Evolutionary conservation across 2,329 filamentous ascomycete species (phyloP).

Genomic region (Epichloe typhina): DNA sequence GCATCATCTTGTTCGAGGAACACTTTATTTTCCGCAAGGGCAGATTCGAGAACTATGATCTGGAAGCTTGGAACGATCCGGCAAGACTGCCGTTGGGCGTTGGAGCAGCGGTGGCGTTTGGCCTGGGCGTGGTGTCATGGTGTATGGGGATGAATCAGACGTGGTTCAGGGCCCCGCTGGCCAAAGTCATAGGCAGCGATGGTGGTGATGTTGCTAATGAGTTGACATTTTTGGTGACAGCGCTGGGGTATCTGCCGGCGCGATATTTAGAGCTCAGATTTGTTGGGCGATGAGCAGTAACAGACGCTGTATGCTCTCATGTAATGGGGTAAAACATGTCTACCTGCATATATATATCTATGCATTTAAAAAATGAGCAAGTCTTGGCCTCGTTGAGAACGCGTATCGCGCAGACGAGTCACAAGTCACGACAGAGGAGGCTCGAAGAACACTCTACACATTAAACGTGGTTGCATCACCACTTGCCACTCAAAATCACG

Average conservation of each 20-base stretch:
- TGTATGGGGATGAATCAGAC: slow-evolving; percentile 42
- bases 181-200: slow-evolving; percentile 39
- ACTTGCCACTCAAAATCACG: no score
- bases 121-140: slow-evolving; percentile 30
- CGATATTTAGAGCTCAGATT: slow-evolving; percentile 26
- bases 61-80: slow-evolving; percentile 31
- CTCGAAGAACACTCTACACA: no score
- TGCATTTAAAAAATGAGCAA: no score
- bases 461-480: no score
- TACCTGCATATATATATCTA: no score
- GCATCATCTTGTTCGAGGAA: slow-evolving; percentile 27
- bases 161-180: slow-evolving; percentile 44
- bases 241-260: slow-evolving; percentile 25
- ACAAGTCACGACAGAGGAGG: no score
- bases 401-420: no score
- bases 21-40: slow-evolving; percentile 28
- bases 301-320: background rate
- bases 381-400: no score
- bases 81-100: slow-evolving; percentile 27
- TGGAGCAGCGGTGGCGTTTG: slow-evolving; percentile 28
- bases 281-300: slow-evolving; percentile 7
- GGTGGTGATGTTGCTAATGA: slow-evolving; percentile 42
- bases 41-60: slow-evolving; percentile 27
- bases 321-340: no score
- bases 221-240: slow-evolving; percentile 29